Evolutionary conservation across 2,329 filamentous ascomycete genomes (phyloP).

Genomic region (Neonectria ditissima): DNA sequence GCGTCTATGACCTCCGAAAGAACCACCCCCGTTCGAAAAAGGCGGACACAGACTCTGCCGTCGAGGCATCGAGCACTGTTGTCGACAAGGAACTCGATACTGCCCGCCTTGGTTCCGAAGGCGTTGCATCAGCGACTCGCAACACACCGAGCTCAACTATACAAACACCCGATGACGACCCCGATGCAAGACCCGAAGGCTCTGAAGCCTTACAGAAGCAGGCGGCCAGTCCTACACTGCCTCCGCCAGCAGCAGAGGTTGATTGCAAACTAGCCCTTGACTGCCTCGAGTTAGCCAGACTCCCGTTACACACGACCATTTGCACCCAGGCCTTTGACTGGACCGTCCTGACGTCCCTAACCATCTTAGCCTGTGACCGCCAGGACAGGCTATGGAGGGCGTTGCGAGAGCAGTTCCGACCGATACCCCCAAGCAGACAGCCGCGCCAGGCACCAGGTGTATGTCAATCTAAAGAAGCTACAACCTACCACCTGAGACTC

Average conservation of each 20-base stretch:
- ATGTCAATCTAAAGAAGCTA: constrained; percentile 12
- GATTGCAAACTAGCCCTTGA: constrained; percentile 25
- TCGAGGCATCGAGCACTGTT: neutral
- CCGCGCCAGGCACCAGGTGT: constrained; percentile 14
- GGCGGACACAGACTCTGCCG: constrained; percentile 8
- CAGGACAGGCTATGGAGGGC: constrained; percentile 29
- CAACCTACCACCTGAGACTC: constrained; percentile 25
- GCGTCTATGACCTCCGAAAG: constrained; percentile 28
- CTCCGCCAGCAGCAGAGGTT: neutral
- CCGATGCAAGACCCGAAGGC: constrained; percentile 1
- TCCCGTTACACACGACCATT: constrained; percentile 25
- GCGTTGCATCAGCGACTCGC: neutral
- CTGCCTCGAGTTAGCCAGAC: constrained; percentile 26
- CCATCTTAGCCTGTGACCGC: constrained; percentile 26
- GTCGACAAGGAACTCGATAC: neutral
- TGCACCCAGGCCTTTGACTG: constrained; percentile 30
- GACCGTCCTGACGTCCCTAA: constrained; percentile 30
- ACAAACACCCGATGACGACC: neutral
- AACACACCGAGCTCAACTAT: neutral
- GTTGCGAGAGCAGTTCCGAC: constrained; percentile 25
- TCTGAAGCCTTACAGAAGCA: neutral
- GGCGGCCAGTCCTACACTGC: neutral
- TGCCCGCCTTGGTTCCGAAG: neutral
- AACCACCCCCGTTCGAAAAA: constrained; percentile 16
- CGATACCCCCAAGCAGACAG: constrained; percentile 6